Evolutionary conservation across 768 basidiomycete genomes (phyloP), one percentile per base, ranked within the genome.

Genomic region (Coprinellus aureogranulatus): DNA sequence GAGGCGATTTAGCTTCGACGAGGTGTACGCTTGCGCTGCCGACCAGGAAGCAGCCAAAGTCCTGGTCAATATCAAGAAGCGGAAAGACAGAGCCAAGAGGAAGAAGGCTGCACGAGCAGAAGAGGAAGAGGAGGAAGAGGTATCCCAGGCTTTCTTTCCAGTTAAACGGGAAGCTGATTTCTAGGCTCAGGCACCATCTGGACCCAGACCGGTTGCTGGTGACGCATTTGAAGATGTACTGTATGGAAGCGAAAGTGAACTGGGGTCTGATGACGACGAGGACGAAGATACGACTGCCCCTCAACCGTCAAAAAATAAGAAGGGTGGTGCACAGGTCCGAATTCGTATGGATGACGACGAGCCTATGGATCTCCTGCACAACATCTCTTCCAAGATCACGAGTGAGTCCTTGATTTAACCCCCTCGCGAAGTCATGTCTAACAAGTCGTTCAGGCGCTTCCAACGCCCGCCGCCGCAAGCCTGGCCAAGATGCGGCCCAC

Each of bases 171-270:
- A 54, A 23, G n/a, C n/a, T n/a, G n/a, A n/a, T n/a, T n/a, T n/a
- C n/a, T n/a, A n/a, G n/a, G 25, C 55, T 45, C 14, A 85, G 85
- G 72, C 64, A 49, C 75, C 75, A 47, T 72, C 72, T 27, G 66
- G 67, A 44, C 50, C 37, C 18, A 85, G 85, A 67, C 77, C 77
- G 18, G 77, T 78, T 4, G 78, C 84, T 34, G 92, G 93, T 16
- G 90, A 94, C 68, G 94, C 95, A 0, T 99, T 98, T 62, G 95
- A 99, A 68, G 95, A 99, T 67, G 92, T 98, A 0, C 77, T 99
- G 26, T 98, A 98, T 69, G 95, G 94, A 41, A 96, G 93, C 67
- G 97, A 98, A 67, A 94, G 92, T 62, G 95, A 98, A 66, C 72
- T 89, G 30, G 89, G 41, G 8, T 16, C 86, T 2, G 87, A 85